Evolutionary conservation across 768 basidiomycete genomes (phyloP).

Genomic region (Pulveroboletus ravenelii): DNA sequence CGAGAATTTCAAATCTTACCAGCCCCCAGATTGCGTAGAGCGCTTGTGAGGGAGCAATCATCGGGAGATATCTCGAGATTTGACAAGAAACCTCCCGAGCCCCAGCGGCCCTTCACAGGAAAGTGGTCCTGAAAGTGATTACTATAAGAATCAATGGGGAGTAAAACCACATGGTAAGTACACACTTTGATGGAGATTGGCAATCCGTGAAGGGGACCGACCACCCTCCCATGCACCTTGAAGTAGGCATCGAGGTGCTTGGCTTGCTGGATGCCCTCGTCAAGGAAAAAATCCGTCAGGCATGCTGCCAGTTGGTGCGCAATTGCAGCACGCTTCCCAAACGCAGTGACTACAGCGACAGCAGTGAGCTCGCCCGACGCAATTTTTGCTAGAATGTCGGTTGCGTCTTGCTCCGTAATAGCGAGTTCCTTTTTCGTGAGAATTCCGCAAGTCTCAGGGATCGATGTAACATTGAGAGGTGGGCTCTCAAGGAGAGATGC

Average conservation of each 20-base stretch:
- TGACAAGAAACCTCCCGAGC: constrained; percentile 33
- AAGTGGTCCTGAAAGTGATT: constrained; percentile 33
- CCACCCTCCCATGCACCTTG: constrained; percentile 32
- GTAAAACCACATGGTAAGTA: neutral
- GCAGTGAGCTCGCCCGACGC: constrained; percentile 31
- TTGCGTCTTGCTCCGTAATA: constrained; percentile 36
- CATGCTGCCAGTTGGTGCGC: constrained; percentile 44
- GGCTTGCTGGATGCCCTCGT: constrained; percentile 37
- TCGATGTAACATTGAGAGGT: constrained; percentile 30
- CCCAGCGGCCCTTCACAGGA: constrained; percentile 38
- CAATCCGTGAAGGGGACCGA: constrained; percentile 43
- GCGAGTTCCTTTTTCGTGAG: constrained; percentile 30
- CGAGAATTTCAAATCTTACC: constrained; percentile 19
- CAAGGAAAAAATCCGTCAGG: constrained; percentile 43
- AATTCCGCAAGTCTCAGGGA: constrained; percentile 31
- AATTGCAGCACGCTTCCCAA: constrained; percentile 47
- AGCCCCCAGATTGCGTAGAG: constrained; percentile 40
- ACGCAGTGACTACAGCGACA: constrained; percentile 39
- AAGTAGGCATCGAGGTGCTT: constrained; percentile 40
- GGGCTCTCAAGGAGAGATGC: constrained; percentile 16
- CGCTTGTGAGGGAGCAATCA: constrained; percentile 29
- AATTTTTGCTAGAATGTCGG: constrained; percentile 27
- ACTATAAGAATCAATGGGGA: neutral
- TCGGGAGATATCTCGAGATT: constrained; percentile 23
- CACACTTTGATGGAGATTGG: constrained; percentile 39